Base-by-base conservation (phyloP, 495 filamentous ascomycete genomes). In the Halenospora varia region DNA sequence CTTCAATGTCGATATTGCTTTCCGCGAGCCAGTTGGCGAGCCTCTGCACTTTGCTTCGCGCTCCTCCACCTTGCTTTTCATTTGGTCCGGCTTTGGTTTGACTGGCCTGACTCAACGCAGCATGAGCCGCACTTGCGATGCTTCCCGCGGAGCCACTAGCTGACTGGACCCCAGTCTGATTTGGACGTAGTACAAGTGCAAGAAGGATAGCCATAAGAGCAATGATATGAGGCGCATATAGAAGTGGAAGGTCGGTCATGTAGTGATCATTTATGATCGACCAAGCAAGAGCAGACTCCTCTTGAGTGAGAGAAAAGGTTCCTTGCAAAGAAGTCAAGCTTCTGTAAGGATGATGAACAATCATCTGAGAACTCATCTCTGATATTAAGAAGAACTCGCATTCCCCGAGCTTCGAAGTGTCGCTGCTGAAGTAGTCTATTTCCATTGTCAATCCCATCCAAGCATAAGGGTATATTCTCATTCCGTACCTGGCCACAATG, bases 341-440 rank as follows among this genome's bases (percentile, higher is more conserved):
- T 47, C 93, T 89, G 70, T 98, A 98, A n/a, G 94, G 94, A 68
- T 97, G 93, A 69, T 97, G 92, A 13, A 96, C 76, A 68, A 98
- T 97, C 59, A 98, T 80, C 55, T 96, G 92, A 3, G 90, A 94
- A 70, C 84, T 88, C 86, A 98, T 89, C 70, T 96, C 93, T 1
- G 90, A 91, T 61, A 98, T 97, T 48, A 98, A 77, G 51, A 83
- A 88, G 72, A 98, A 98, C 70, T 98, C 95, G 78, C 90, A 96
- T 77, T 98, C 94, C 50, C 94, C 94, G 17, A 98, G 73, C 66
- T 89, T 92, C 25, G 88, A 81, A n/a, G 89, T 87, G 70, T 97
- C 93, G 20, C 81, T 78, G 48, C 82, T 79, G 64, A 92, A 86
- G 65, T 89, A 83, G 51, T 95, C 92, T 89, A 67, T 52, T 60